Evolutionary conservation across 2,329 filamentous ascomycete species (phyloP), one percentile per base, ranked within the genome.

Genomic region (Fusarium tricinctum): DNA sequence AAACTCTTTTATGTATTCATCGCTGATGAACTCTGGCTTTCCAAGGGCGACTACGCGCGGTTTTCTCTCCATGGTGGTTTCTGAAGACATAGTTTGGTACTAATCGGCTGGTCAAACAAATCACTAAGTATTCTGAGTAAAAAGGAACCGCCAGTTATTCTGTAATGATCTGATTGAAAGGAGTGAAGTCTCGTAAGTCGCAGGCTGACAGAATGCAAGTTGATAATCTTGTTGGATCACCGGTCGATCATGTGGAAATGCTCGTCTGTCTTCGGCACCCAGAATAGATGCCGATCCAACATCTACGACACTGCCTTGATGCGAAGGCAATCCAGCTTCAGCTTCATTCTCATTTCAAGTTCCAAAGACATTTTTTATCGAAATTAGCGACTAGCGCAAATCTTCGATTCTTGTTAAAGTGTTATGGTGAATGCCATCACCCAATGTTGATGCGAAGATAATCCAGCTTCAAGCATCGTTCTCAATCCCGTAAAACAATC

Each of bases 31-130:
- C 28, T 76, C 77, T 9, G 81, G 81, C 6, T 69, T 68, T 19
- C 82, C 82, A 6, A 84, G 74, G n/a, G 69, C 73, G 1, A 83
- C 81, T 0, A 84, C 79, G 20, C 79, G 77, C 14, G 81, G 81
- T 66, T 81, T 82, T 52, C 26, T 57, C 2, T 30, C 22, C 0
- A n/a, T 4, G 1, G 22, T 13, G 15, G n/a, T 8, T 17, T 1
- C 53, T 2, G 32, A 45, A 15, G 42, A 28, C 69, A 72, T 72
- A n/a, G 0, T 1, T 35, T 38, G 33, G 9, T 38, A 10, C 10
- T 9, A 8, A 7, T n/a, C 8, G 8, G 17, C 9, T n/a, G 17
- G 15, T 35, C 4, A 35, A 35, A 2, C 7, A 2, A 15, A 17
- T 15, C 14, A 35, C 13, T 17, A 17, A 6, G 14, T 15, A 15